Evolutionary conservation across 768 basidiomycete genomes (phyloP).

Genomic region (Tulasnella sp.): DNA sequence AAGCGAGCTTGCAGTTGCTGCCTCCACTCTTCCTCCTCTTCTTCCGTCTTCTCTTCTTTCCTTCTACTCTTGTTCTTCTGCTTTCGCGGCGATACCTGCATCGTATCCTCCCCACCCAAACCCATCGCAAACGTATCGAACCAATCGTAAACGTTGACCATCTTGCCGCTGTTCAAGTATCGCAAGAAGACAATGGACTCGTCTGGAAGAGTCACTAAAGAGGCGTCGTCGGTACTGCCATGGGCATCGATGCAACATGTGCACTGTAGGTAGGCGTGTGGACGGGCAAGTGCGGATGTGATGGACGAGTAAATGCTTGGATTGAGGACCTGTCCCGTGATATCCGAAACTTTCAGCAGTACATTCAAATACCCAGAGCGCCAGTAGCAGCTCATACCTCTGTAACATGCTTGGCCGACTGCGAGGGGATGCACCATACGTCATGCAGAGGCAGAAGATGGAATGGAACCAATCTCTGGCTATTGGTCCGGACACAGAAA

Average conservation of each 20-base stretch:
- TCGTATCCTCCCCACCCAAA: conserved; percentile 43
- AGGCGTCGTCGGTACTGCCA: neutral
- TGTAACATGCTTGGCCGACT: neutral
- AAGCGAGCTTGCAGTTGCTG: conserved; percentile 63
- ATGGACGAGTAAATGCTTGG: conserved; percentile 4
- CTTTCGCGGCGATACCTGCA: conserved; percentile 24
- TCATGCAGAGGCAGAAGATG: neutral
- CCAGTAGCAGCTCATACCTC: too few relatives aligned
- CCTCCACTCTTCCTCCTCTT: conserved; percentile 12
- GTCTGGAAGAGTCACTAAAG: conserved; percentile 1
- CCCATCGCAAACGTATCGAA: conserved; percentile 62
- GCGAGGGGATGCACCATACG: neutral
- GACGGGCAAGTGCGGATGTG: neutral
- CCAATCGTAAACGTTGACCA: conserved; percentile 83
- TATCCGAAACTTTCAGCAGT: too few relatives aligned
- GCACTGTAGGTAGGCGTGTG: conserved; percentile 9
- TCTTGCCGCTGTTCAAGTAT: conserved; percentile 10
- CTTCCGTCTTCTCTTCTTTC: conserved; percentile 23
- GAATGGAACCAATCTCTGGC: neutral
- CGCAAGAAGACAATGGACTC: conserved; percentile 8
- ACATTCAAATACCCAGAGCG: too few relatives aligned
- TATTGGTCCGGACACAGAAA: neutral
- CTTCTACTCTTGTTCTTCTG: conserved; percentile 33
- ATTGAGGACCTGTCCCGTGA: neutral
- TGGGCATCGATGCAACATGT: conserved; percentile 1